Base-by-base conservation (phyloP, 495 filamentous ascomycete species). In the Daldinia vernicosa region DNA sequence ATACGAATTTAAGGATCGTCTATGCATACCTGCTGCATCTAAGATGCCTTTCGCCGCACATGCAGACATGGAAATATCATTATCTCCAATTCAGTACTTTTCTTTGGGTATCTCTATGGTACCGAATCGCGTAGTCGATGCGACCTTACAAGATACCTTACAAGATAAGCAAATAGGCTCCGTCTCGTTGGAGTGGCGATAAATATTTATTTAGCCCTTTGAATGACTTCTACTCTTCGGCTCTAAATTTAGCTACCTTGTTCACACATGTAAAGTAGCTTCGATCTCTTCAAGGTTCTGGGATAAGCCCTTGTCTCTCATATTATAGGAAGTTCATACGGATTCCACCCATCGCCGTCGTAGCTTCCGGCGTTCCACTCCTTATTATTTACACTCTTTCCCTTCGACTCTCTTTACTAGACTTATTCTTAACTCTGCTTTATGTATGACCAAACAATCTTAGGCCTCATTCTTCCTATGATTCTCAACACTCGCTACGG, bases 131-230 rank as follows among this genome's bases (percentile, higher is more conserved):
- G 17, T 55, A 33, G 63, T 60, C 70, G 56, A 68, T 72, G 60
- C 39, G 32, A 72, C 64, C 64, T 65, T 33, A 52, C 50, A 68
- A 17, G 70, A 68, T 68, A 72, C 64, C 64, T 65, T 33, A 52
- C 50, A 68, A 17, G 70, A 68, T 68, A 68, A 72, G 70, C 39
- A 65, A 61, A 43, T 8, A 33, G 24, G 50, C 43, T 40, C 52
- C 58, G 65, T 40, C 52, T 60, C 24, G 55, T 72, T 67, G 65
- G 70, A 26, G 65, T 62, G 51, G 57, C 27, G 37, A 52, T 57
- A 52, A 26, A 22, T 40, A 24, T 59, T 6, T 24, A 40, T 45
- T 50, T 63, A 12, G n/a, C 24, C 50, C 33, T 24, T 37, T 35
- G 35, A 50, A 26, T 32, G 22, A 43, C 47, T 53, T 19, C 40